Percentiles rank a stretch among this genome's conserved stretches.
Evolutionary conservation across 2,329 filamentous ascomycete genomes (phyloP).

Genomic region (Thermoascus crustaceus): DNA sequence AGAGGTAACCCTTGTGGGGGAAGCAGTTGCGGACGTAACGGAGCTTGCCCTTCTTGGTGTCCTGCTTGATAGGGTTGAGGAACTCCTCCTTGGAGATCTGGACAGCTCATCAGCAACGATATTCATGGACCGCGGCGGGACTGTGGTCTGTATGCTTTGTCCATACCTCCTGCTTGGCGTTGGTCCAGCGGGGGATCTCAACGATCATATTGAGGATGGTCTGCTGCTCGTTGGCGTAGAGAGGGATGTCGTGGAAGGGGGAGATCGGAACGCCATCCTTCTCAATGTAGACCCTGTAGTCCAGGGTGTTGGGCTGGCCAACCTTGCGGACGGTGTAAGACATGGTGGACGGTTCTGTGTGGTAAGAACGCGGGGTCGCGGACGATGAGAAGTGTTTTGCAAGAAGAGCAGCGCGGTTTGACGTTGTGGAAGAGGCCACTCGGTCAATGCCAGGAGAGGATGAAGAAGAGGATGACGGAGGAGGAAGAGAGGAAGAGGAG

Average conservation of each 20-base stretch:
- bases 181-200: constrained; percentile 99
- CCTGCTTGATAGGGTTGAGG: constrained; percentile 99
- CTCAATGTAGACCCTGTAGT: constrained; percentile 96
- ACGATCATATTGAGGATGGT: constrained; percentile 98
- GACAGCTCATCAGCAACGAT: neutral
- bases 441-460: constrained; percentile 12
- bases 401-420: constrained; percentile 36
- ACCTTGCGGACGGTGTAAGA: constrained; percentile 76
- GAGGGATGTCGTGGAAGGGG: constrained; percentile 96
- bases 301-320: constrained; percentile 81
- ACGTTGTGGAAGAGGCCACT: constrained; percentile 14
- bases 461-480: constrained; percentile 12
- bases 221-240: constrained; percentile 94
- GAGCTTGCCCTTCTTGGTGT: constrained; percentile 99
- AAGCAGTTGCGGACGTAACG: constrained; percentile 99
- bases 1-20: constrained; percentile 99
- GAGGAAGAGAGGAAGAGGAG: constrained; percentile 20
- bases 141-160: constrained; percentile 1
- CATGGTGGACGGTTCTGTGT: constrained; percentile 22
- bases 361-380: constrained; percentile 18
- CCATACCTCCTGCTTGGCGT: constrained; percentile 95
- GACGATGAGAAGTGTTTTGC: constrained; percentile 41
- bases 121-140: constrained; percentile 1
- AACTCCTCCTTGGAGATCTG: constrained; percentile 98
- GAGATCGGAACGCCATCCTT: constrained; percentile 92